phyloP scores from a whole-genome alignment of 164 flowering plant genomes.

The Santalum album region DNA sequence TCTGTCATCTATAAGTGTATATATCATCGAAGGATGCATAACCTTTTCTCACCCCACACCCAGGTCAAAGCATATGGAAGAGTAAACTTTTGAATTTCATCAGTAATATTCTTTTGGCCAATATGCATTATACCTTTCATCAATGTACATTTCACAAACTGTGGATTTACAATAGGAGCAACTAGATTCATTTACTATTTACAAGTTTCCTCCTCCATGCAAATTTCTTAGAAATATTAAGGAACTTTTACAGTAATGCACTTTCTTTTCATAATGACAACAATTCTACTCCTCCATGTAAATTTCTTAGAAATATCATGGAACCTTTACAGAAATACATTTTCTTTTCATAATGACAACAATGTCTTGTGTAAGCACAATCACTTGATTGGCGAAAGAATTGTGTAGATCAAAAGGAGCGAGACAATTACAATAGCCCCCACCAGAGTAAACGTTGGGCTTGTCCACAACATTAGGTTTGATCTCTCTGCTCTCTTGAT shows the following conservation, averaged over 20 bases:
- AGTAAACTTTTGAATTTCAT: too few species aligned
- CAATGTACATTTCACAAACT: neutral
- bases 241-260: neutral
- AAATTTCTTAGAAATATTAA: conserved; percentile 2
- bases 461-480: conserved; percentile 82
- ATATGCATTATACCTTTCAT: neutral
- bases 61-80: too few species aligned
- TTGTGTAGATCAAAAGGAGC: conserved; percentile 66
- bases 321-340: neutral
- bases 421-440: conserved; percentile 69
- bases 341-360: conserved; percentile 1
- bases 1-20: too few species aligned
- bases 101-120: too few species aligned
- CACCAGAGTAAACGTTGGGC: conserved; percentile 68
- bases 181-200: conserved; percentile 4
- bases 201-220: neutral
- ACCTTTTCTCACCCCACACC: too few species aligned
- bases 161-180: neutral
- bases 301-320: conserved; percentile 3
- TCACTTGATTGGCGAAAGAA: conserved; percentile 60
- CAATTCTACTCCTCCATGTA: neutral
- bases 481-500: conserved; percentile 86
- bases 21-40: too few species aligned
- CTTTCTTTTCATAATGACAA: conserved; percentile 1
- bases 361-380: neutral